Percentiles rank a stretch among this genome's conserved stretches.
Evolutionary conservation across 768 basidiomycete genomes (phyloP).

Genomic region (Lentinula detonsa): DNA sequence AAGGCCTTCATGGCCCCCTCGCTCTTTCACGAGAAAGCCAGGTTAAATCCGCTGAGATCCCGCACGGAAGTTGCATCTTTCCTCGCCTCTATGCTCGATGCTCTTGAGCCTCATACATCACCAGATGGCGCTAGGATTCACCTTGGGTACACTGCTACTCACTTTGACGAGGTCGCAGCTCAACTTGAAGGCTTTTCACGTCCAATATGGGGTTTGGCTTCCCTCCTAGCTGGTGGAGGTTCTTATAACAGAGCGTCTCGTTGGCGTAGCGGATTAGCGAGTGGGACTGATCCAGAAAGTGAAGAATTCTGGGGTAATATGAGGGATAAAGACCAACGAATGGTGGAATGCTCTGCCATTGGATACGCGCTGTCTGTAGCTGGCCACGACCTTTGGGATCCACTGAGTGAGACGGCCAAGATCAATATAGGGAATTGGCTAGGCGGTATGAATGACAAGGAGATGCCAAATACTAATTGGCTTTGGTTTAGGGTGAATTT

Average conservation of each 20-base stretch:
- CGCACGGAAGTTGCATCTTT: conserved; percentile 53
- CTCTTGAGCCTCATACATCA: conserved; percentile 63
- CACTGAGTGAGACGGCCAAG: conserved; percentile 46
- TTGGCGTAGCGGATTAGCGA: conserved; percentile 62
- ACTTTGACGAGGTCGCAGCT: conserved; percentile 66
- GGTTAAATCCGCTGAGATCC: conserved; percentile 54
- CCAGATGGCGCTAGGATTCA: conserved; percentile 68
- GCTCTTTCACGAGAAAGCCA: background rate
- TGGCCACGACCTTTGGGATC: conserved; percentile 59
- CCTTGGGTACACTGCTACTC: conserved; percentile 63
- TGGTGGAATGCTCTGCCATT: conserved; percentile 78
- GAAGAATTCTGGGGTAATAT: conserved; percentile 76
- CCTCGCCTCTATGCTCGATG: conserved; percentile 54
- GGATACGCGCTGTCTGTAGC: conserved; percentile 67
- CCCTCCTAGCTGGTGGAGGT: conserved; percentile 60
- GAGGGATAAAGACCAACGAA: conserved; percentile 70
- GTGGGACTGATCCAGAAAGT: conserved; percentile 60
- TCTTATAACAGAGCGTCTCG: conserved; percentile 50
- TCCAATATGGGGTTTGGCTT: conserved; percentile 70
- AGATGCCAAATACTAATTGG: conserved; percentile 84
- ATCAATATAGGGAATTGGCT: conserved; percentile 60
- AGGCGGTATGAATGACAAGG: conserved; percentile 73
- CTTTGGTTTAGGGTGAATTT: conserved; percentile 67
- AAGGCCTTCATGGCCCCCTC: background rate
- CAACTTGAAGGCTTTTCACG: conserved; percentile 75